Evolutionary conservation across 2,329 filamentous ascomycete species (phyloP).

Genomic region (Penicillium oxalicum): DNA sequence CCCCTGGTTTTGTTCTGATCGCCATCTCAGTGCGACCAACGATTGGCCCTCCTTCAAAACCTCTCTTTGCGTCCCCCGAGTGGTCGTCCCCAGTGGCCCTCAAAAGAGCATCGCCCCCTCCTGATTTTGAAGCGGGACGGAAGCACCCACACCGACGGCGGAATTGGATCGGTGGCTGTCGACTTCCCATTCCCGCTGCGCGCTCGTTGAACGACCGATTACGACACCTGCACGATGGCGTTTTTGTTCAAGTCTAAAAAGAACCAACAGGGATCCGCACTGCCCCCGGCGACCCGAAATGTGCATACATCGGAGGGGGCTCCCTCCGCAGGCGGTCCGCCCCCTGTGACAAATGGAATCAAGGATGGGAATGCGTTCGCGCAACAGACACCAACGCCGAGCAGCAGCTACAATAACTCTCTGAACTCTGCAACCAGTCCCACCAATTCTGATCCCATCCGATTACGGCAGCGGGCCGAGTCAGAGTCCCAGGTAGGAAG

Average conservation of each 20-base stretch:
- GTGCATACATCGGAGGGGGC: slow-evolving; percentile 52
- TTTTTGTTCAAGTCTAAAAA: slow-evolving; percentile 82
- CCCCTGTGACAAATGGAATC: slow-evolving; percentile 45
- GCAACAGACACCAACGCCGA: slow-evolving; percentile 63
- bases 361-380: slow-evolving; percentile 30
- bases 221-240: slow-evolving; percentile 54
- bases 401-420: slow-evolving; percentile 61
- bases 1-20: slow-evolving; percentile 10
- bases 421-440: slow-evolving; percentile 63
- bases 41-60: background rate
- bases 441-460: slow-evolving; percentile 60
- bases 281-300: slow-evolving; percentile 52
- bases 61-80: background rate
- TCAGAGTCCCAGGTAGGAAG: slow-evolving; percentile 50
- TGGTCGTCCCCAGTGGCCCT: slow-evolving; percentile 5
- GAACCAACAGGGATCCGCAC: slow-evolving; percentile 51
- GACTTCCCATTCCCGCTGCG: slow-evolving; percentile 8
- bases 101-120: background rate
- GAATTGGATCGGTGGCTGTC: slow-evolving; percentile 9
- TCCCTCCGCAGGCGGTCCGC: slow-evolving; percentile 32
- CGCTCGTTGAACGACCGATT: slow-evolving; percentile 27
- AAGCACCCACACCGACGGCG: slow-evolving; percentile 9
- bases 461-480: slow-evolving; percentile 50
- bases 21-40: slow-evolving; percentile 3
- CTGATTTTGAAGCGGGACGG: background rate